Evolutionary conservation across 2,329 filamentous ascomycete species (phyloP).

Genomic region (Ascochyta viciae-villosae): DNA sequence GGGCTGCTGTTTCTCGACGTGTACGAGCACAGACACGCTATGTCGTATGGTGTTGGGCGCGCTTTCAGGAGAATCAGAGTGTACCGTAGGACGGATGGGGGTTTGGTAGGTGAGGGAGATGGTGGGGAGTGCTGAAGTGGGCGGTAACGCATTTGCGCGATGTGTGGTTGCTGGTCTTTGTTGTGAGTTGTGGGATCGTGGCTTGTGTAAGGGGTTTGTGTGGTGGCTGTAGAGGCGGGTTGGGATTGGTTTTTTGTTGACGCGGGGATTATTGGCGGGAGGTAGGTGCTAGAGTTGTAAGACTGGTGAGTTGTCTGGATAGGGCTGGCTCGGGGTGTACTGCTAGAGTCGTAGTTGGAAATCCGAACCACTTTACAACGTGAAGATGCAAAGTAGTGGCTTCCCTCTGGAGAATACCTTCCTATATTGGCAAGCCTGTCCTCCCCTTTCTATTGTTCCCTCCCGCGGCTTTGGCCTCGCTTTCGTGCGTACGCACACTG

Average conservation of each 20-base stretch:
- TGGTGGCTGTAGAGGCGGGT: neutral
- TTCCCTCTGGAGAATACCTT: neutral
- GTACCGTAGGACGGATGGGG: slow-evolving; percentile 37
- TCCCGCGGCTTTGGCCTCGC: neutral
- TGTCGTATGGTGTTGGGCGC: slow-evolving; percentile 23
- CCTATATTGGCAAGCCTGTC: neutral
- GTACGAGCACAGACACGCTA: slow-evolving; percentile 10
- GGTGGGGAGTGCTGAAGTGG: neutral
- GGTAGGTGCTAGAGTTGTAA: neutral
- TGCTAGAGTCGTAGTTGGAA: neutral
- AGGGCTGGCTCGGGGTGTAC: neutral
- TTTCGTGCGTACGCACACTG: slow-evolving; percentile 2
- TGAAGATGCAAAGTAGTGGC: neutral
- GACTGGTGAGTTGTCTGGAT: neutral
- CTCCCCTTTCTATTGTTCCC: slow-evolving; percentile 1
- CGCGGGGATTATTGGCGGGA: neutral
- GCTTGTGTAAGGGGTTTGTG: neutral
- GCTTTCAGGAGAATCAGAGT: slow-evolving; percentile 40
- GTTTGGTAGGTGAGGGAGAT: slow-evolving; percentile 21
- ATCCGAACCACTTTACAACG: neutral
- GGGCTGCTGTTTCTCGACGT: neutral
- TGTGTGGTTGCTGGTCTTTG: neutral
- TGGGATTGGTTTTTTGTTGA: neutral
- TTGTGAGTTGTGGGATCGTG: neutral
- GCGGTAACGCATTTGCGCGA: neutral